Evolutionary conservation across 306 rosid genomes (phyloP).

Genomic region (Vigna mungo): DNA sequence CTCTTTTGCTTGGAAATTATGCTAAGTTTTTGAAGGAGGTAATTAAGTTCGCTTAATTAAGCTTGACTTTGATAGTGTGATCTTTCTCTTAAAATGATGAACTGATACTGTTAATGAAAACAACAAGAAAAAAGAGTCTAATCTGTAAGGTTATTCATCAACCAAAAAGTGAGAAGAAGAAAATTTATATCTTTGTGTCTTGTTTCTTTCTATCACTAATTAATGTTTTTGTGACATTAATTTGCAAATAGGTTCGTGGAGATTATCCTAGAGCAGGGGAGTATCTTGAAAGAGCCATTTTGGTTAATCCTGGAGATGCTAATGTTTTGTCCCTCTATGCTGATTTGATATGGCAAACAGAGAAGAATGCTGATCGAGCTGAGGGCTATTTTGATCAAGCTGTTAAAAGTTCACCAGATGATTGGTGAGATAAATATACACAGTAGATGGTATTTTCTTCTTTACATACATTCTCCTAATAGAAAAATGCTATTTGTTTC

Average conservation of each 20-base stretch:
- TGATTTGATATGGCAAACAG: constrained; percentile 71
- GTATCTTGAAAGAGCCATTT: constrained; percentile 79
- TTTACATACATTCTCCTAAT: too few species aligned
- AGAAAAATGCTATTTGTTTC: too few species aligned
- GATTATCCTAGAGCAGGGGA: constrained; percentile 78
- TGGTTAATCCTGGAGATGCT: constrained; percentile 71
- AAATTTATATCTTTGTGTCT: not conserved
- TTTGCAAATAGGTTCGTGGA: constrained; percentile 68
- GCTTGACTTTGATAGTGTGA: not conserved
- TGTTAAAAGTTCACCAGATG: constrained; percentile 69
- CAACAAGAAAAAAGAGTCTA: not conserved
- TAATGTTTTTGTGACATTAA: not conserved
- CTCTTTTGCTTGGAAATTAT: constrained; percentile 87
- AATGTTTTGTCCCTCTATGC: constrained; percentile 65
- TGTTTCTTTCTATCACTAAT: constrained; percentile 1
- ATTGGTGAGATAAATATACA: constrained; percentile 61
- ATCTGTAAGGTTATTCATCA: not conserved
- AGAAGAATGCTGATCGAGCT: constrained; percentile 74
- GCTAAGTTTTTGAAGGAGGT: constrained; percentile 91
- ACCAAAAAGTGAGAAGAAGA: not conserved
- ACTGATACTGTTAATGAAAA: not conserved
- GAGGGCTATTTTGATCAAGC: constrained; percentile 81
- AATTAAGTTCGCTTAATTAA: constrained; percentile 28
- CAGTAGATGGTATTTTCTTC: too few species aligned
- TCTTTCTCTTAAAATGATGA: not conserved